These are phyloP conservation scores for Saraca asoca DNA, from an alignment of 331 rosid genomes.

Conservation along the genomic window DNA sequence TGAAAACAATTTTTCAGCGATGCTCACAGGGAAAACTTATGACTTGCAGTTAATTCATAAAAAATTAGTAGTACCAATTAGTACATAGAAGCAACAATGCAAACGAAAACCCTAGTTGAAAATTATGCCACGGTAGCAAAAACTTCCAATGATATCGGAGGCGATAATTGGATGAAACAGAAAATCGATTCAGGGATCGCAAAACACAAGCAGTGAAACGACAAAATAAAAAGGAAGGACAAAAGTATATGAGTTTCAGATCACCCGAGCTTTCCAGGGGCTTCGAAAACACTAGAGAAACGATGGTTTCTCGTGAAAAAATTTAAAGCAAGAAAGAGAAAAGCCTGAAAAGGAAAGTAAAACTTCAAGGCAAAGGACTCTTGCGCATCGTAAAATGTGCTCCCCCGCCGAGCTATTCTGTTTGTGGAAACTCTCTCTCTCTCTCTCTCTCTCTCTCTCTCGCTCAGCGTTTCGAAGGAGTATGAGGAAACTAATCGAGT, in stretches of 20 bases:
- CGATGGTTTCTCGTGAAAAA: conserved; percentile 31
- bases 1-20: conserved; percentile 37
- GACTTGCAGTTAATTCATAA: conserved; percentile 2
- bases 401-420: conserved; percentile 26
- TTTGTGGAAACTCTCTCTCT: neutral
- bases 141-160: neutral
- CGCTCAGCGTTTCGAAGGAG: neutral
- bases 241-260: too few relatives aligned
- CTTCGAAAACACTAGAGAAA: neutral
- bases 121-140: neutral
- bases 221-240: neutral
- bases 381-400: conserved; percentile 34
- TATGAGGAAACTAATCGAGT: neutral
- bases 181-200: neutral
- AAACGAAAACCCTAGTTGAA: conserved; percentile 33
- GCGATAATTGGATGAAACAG: neutral
- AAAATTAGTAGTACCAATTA: neutral
- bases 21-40: neutral
- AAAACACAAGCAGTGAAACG: neutral
- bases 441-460: neutral
- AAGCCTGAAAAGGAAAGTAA: conserved; percentile 36
- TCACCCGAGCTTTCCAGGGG: neutral
- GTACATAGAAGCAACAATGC: neutral
- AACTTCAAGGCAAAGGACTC: conserved; percentile 6
- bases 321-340: conserved; percentile 22